A percentile compares a stretch with the other conserved stretches of the same genome.
These are phyloP conservation scores for Prototheca stagnorum DNA, from an alignment of 163 green algal genomes.

Conservation along the genomic window DNA sequence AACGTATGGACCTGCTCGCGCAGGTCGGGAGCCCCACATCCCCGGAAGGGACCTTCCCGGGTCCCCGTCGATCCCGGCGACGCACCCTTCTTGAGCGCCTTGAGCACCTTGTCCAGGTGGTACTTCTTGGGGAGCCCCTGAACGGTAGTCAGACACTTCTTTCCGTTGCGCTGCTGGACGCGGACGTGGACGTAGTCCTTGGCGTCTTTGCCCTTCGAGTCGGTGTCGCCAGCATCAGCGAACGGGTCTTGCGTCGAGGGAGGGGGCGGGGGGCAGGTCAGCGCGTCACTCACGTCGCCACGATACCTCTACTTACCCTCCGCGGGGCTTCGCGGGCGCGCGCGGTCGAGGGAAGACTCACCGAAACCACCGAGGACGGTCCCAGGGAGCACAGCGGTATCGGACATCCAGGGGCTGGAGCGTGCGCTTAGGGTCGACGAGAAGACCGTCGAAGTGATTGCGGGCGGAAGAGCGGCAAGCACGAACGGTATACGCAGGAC, in stretches of 20 bases:
- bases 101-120: constrained; percentile 98
- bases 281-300: too few relatives aligned
- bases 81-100: constrained; percentile 95
- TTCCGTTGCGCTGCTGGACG: constrained; percentile 96
- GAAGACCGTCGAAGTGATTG: too few relatives aligned
- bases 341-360: too few relatives aligned
- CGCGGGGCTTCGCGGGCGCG: background rate
- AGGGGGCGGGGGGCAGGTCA: background rate
- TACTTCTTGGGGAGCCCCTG: constrained; percentile 66
- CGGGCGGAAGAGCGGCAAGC: too few relatives aligned
- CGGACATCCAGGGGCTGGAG: constrained; percentile 1
- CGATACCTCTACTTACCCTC: too few relatives aligned
- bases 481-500: too few relatives aligned
- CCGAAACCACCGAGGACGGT: constrained; percentile 14
- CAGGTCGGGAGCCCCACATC: too few relatives aligned
- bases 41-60: too few relatives aligned
- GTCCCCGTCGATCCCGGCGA: background rate
- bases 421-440: too few relatives aligned
- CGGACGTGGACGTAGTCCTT: constrained; percentile 86
- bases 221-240: constrained; percentile 12
- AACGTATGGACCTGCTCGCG: too few relatives aligned
- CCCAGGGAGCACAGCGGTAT: constrained; percentile 2
- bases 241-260: constrained; percentile 19
- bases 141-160: constrained; percentile 95
- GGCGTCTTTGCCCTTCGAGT: constrained; percentile 12